Conservation (phyloP, 352 stramenopile species). For the Aphanomyces cochlioides region DNA sequence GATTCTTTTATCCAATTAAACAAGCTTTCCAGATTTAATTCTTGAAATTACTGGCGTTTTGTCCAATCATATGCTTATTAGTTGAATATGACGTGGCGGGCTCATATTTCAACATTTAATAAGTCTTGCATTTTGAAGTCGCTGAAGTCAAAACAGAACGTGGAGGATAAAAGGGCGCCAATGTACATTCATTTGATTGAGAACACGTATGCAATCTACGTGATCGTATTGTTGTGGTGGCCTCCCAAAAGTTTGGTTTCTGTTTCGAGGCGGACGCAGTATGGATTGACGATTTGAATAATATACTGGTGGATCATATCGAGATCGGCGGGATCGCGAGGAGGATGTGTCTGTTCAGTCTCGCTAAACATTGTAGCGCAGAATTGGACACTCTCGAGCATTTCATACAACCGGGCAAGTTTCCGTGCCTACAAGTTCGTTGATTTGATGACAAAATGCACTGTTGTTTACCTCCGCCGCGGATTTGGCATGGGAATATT, state of each 20-base stretch:
- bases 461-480: conserved; percentile 10
- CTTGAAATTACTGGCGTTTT: too few species aligned
- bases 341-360: not conserved
- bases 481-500: conserved; percentile 26
- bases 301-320: conserved; percentile 27
- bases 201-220: too few species aligned
- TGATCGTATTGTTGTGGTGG: too few species aligned
- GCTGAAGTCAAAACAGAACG: too few species aligned
- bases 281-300: conserved; percentile 26
- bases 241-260: not conserved
- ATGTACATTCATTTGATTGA: too few species aligned
- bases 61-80: too few species aligned
- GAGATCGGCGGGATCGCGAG: conserved; percentile 18
- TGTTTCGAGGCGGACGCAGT: conserved; percentile 23
- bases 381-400: conserved; percentile 29
- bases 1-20: too few species aligned
- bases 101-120: too few species aligned
- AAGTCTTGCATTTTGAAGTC: too few species aligned
- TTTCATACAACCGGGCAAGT: conserved; percentile 24
- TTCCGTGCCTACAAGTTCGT: conserved; percentile 8
- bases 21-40: too few species aligned
- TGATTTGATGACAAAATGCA: not conserved
- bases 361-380: conserved; percentile 16
- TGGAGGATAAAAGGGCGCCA: too few species aligned
- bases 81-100: too few species aligned